A percentile compares a stretch with the other conserved stretches of the same genome.
Evolutionary conservation across 1,284 basidiomycete species (phyloP).

Genomic region (Sporisorium graminicola): DNA sequence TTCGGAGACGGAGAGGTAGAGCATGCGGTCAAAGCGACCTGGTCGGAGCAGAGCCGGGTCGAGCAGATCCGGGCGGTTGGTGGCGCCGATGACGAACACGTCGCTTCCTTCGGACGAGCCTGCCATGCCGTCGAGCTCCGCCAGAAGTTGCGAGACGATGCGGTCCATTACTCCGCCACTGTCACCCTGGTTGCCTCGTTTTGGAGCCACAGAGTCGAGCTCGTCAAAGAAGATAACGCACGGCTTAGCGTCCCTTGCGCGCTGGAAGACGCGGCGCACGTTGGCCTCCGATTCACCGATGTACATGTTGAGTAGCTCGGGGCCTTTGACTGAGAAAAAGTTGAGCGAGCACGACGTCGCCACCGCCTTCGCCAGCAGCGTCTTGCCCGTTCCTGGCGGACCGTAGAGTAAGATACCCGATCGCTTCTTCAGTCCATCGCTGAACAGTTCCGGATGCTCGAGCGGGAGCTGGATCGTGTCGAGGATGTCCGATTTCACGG

Average conservation of each 20-base stretch:
- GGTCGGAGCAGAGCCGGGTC: conserved; percentile 71
- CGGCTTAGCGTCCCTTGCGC: conserved; percentile 71
- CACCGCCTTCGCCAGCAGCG: conserved; percentile 74
- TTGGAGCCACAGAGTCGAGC: conserved; percentile 72
- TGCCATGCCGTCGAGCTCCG: conserved; percentile 72
- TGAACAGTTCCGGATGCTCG: conserved; percentile 93
- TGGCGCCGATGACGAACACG: conserved; percentile 72
- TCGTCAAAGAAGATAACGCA: conserved; percentile 73
- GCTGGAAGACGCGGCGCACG: conserved; percentile 71
- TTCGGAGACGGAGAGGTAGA: conserved; percentile 93
- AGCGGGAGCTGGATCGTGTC: conserved; percentile 97
- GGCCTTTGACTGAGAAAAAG: conserved; percentile 72
- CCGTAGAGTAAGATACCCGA: conserved; percentile 76
- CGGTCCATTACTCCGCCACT: conserved; percentile 73
- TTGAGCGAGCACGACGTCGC: conserved; percentile 75
- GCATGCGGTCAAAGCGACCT: conserved; percentile 91
- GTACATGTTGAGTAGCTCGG: conserved; percentile 73
- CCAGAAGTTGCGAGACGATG: conserved; percentile 71
- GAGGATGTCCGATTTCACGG: conserved; percentile 91
- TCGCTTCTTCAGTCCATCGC: conserved; percentile 92
- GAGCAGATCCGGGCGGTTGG: conserved; percentile 72
- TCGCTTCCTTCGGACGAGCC: conserved; percentile 69
- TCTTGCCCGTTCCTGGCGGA: conserved; percentile 72
- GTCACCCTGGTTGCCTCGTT: conserved; percentile 72
- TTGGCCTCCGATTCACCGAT: conserved; percentile 72